Evolutionary conservation across 257 asterid genomes (phyloP).

Genomic region (Primulina huaijiensis): DNA sequence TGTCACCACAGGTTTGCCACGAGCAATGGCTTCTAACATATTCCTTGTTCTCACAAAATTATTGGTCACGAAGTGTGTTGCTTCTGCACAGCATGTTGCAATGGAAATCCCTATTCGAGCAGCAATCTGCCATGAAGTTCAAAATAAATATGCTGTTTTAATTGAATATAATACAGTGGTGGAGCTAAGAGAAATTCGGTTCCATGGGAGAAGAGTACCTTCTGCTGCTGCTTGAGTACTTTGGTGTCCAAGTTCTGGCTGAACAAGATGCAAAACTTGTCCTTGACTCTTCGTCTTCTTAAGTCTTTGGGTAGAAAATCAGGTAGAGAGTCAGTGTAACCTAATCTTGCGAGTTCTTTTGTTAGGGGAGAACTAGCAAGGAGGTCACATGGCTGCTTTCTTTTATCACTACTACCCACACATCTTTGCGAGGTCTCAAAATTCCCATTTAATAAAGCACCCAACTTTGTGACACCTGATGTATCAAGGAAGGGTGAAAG

Average conservation of each 20-base stretch:
- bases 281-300: slow-evolving; percentile 43
- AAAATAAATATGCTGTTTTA: slow-evolving; percentile 15
- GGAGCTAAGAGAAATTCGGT: slow-evolving; percentile 6
- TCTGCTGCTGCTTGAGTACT: slow-evolving; percentile 55
- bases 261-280: slow-evolving; percentile 52
- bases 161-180: not conserved
- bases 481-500: slow-evolving; percentile 25
- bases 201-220: slow-evolving; percentile 34
- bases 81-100: slow-evolving; percentile 56
- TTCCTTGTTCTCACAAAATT: slow-evolving; percentile 68
- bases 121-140: slow-evolving; percentile 41
- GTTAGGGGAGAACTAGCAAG: slow-evolving; percentile 48
- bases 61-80: slow-evolving; percentile 76
- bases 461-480: slow-evolving; percentile 28
- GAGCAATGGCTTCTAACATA: slow-evolving; percentile 77
- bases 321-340: slow-evolving; percentile 45
- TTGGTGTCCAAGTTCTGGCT: slow-evolving; percentile 65
- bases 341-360: slow-evolving; percentile 70
- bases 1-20: slow-evolving; percentile 71
- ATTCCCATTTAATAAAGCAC: slow-evolving; percentile 25
- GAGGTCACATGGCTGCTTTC: slow-evolving; percentile 25
- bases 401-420: slow-evolving; percentile 29
- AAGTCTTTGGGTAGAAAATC: slow-evolving; percentile 55
- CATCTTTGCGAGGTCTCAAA: slow-evolving; percentile 27
- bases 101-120: slow-evolving; percentile 53